Base-by-base conservation (phyloP, 2,329 filamentous ascomycete species). In the Clonostachys sp. region DNA sequence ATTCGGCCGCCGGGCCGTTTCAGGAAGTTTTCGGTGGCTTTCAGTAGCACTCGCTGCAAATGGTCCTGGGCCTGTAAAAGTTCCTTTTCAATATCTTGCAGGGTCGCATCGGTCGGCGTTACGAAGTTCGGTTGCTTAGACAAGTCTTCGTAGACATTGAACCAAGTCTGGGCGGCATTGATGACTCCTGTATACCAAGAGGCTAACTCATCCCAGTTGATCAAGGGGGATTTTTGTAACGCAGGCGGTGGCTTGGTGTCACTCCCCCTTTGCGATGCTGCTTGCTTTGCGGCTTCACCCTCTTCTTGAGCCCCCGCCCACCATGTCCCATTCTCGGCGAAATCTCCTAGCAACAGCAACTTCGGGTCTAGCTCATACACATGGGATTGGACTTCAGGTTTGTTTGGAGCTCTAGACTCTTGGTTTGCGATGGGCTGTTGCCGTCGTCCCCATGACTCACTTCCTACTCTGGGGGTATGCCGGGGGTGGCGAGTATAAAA, bases 271-370 rank as follows among this genome's bases (percentile, higher is more conserved):
- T 50, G 57, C 6, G 51, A 42, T 52, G 53, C 16, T 46, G 51
- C 20, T 46, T 43, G 10, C 54, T 53, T 48, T 46, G 36, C 45
- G 18, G 45, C 46, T 24, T 48, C 42, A 10, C 24, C 24, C 17
- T 70, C 64, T 35, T 73, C 62, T 57, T 78, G 72, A 44, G 76
- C 76, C 2, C 85, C 87, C 42, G 85, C 84, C 87, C 88, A 92
- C 89, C 87, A 92, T 8, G 79, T 80, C 3, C 87, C 88, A 59
- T 94, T 94, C 60, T 94, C 89, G 1, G 84, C 86, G 54, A 91
- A 75, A 57, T 91, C 81, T 3, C 87, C 88, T 3, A 91, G 64
- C 7, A 91, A 71, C 17, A 92, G 69, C 6, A 87, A 78, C 59
- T 91, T 94, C 1, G 86, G 80, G 60, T 94, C 89, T 17, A 91